phyloP scores from a whole-genome alignment of 495 filamentous ascomycete species.

The Cudoniella acicularis region DNA sequence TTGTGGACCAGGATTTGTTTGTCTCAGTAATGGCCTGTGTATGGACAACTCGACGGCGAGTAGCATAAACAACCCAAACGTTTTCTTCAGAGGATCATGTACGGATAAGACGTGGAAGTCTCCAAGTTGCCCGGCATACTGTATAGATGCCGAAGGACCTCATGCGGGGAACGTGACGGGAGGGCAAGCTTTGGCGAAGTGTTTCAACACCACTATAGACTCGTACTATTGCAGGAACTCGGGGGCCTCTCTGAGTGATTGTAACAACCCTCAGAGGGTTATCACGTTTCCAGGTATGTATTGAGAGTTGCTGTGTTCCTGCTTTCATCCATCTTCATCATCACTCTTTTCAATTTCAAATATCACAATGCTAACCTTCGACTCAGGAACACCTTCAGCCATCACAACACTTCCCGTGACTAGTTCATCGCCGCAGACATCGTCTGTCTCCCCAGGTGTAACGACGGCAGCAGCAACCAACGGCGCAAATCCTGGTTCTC shows the following conservation, averaged over 20 bases:
- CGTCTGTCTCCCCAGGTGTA: no score
- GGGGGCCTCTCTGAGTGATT: background rate
- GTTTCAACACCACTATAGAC: slow-evolving; percentile 4
- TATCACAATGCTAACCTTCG: background rate
- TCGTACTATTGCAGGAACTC: slow-evolving; percentile 22
- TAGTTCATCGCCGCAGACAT: background rate
- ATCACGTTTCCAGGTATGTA: background rate
- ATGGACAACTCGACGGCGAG: slow-evolving; percentile 15
- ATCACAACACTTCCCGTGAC: background rate
- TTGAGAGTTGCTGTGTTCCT: no score
- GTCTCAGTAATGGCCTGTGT: slow-evolving; percentile 22
- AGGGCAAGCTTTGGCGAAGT: slow-evolving; percentile 19
- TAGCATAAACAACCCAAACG: slow-evolving; percentile 3
- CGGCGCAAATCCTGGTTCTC: no score
- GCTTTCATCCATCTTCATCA: no score
- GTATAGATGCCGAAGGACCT: slow-evolving; percentile 9
- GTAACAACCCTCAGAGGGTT: background rate
- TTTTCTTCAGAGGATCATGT: slow-evolving; percentile 22
- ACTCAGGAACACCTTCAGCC: background rate
- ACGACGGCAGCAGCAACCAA: no score
- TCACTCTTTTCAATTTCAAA: no score
- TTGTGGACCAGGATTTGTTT: slow-evolving; percentile 25
- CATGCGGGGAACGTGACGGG: slow-evolving; percentile 14
- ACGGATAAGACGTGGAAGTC: slow-evolving; percentile 25
- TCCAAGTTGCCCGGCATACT: slow-evolving; percentile 21